Evolutionary conservation across 2,329 filamentous ascomycete species (phyloP).

Genomic region (Hysterium pulicare): DNA sequence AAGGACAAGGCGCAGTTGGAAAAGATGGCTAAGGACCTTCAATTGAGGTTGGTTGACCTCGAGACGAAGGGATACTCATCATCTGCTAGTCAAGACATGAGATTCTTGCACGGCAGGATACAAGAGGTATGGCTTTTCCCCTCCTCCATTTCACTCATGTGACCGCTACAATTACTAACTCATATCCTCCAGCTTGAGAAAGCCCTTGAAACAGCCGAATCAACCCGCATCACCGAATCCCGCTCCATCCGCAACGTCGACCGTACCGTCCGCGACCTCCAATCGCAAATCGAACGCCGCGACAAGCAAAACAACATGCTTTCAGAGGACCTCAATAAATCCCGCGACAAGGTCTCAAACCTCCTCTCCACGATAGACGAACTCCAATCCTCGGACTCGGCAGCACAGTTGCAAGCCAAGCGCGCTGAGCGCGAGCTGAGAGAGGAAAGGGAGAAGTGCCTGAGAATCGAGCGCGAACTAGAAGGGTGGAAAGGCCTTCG

Average conservation of each 20-base stretch:
- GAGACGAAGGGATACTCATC: conserved; percentile 93
- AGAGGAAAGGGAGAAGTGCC: conserved; percentile 78
- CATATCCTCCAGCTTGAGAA: conserved; percentile 67
- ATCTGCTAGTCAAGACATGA: conserved; percentile 88
- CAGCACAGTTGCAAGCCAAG: conserved; percentile 74
- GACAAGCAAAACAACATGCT: conserved; percentile 82
- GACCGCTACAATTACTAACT: conserved; percentile 9
- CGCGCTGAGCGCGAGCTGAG: conserved; percentile 86
- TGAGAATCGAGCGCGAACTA: conserved; percentile 82
- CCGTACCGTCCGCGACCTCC: conserved; percentile 87
- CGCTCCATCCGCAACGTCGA: conserved; percentile 90
- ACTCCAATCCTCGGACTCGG: conserved; percentile 81
- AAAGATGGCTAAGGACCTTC: conserved; percentile 85
- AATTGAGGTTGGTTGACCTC: conserved; percentile 84
- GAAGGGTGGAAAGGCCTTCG: conserved; percentile 74
- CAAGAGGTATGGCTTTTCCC: conserved; percentile 69
- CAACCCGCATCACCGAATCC: conserved; percentile 73
- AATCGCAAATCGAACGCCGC: conserved; percentile 86
- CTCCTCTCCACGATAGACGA: conserved; percentile 90
- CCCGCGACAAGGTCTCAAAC: conserved; percentile 87
- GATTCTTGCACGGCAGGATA: conserved; percentile 89
- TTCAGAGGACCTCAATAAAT: conserved; percentile 76
- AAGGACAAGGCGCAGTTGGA: conserved; percentile 88
- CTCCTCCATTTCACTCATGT: conserved; percentile 1
- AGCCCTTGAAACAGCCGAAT: conserved; percentile 79